Base-by-base conservation (phyloP, 2,329 filamentous ascomycete species). In the Claviceps humidiphila region DNA sequence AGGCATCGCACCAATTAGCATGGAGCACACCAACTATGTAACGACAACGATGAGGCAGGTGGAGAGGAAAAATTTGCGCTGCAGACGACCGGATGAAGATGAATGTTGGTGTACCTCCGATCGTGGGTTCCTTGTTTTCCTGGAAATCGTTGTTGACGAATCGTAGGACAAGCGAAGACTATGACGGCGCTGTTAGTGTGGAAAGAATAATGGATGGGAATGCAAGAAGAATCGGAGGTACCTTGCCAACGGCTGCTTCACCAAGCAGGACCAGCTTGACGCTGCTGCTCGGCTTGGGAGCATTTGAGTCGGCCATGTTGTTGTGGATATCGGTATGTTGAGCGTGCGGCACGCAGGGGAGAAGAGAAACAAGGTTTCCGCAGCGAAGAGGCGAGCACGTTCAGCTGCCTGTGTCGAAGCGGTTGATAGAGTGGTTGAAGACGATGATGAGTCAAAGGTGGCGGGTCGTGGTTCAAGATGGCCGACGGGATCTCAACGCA, bases 91-190 rank as follows among this genome's bases (percentile, higher is more conserved):
- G 26, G n/a, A 47, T 46, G 26, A 9, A 17, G 46, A 50, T 54
- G 50, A 48, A 58, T 43, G 38, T 51, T 3, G 50, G 70, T 78
- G 58, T 78, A 94, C 89, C 89, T 77, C 93, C 93, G 72, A 98
- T 98, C 59, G 93, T 98, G 56, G 93, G 93, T 70, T 98, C 93
- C 77, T 97, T 97, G 73, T 97, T 97, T 73, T 97, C 93, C 75
- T 98, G 93, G 65, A 98, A 98, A 72, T 97, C 91, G 74, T 98
- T 93, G 78, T 97, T 97, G 67, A 98, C 93, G 72, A 98, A 98
- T 65, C 93, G 89, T 66, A 98, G 80, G 57, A 98, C 93, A 54
- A 98, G 83, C 46, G 93, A 98, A 49, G 93, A 97, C 93, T 95
- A 39, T 39, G 17, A 64, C 55, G 40, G 52, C 57, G 52, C 49